phyloP scores from a whole-genome alignment of 768 basidiomycete species.

The Hortiboletus campestris region DNA sequence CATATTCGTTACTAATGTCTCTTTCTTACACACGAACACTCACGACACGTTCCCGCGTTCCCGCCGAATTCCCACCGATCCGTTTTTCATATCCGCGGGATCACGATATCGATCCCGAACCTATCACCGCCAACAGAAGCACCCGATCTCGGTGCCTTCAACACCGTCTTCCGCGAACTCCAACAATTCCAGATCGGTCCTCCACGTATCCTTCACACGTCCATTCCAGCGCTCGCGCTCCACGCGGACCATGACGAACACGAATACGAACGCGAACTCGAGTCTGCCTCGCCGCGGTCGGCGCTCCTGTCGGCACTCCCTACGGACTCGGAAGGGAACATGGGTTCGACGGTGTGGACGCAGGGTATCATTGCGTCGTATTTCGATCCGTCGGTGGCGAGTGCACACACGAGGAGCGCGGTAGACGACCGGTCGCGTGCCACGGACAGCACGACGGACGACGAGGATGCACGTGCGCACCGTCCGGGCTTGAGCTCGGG shows the following conservation, averaged over 20 bases:
- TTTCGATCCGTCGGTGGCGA: conserved; percentile 38
- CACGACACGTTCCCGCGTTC: conserved; percentile 3
- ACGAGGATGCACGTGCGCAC: conserved; percentile 4
- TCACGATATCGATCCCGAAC: not conserved
- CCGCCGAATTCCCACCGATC: not conserved
- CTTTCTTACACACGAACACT: not conserved
- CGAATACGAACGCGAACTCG: conserved; percentile 26
- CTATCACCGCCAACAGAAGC: conserved; percentile 40
- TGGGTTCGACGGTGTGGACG: conserved; percentile 65
- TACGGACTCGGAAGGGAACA: conserved; percentile 39
- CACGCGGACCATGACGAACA: conserved; percentile 15
- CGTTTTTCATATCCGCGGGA: conserved; percentile 11
- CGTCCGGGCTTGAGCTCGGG: not conserved
- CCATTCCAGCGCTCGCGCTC: conserved; percentile 7
- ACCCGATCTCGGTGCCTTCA: conserved; percentile 74
- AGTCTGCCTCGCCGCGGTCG: conserved; percentile 29
- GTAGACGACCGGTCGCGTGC: conserved; percentile 28
- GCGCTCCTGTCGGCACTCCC: conserved; percentile 22
- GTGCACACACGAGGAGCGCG: conserved; percentile 24
- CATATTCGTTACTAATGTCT: conserved; percentile 1
- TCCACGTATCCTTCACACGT: conserved; percentile 25
- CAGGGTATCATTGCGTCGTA: conserved; percentile 59
- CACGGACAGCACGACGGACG: conserved; percentile 20
- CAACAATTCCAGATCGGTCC: conserved; percentile 52
- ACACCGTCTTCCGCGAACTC: conserved; percentile 65